A percentile compares a stretch with the other conserved stretches of the same genome.
Evolutionary conservation across 768 basidiomycete species (phyloP).

Genomic region (Amanita exitialis): DNA sequence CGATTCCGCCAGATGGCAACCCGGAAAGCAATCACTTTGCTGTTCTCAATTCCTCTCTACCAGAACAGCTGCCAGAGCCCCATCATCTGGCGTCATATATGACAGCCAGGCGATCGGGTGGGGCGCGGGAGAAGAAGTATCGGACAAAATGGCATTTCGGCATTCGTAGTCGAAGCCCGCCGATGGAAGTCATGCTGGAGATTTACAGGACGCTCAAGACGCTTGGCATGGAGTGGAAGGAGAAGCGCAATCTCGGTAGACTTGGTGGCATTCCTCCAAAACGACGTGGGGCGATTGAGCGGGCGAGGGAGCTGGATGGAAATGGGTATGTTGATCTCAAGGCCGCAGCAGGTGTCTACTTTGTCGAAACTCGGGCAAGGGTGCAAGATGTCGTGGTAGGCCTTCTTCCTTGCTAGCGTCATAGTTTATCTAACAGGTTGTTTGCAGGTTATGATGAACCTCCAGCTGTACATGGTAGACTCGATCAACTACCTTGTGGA

Average conservation of each 20-base stretch:
- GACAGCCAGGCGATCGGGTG: constrained; percentile 37
- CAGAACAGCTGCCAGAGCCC: constrained; percentile 47
- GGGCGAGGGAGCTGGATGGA: constrained; percentile 54
- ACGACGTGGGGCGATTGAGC: constrained; percentile 37
- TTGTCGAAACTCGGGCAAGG: constrained; percentile 86
- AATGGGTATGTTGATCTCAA: constrained; percentile 51
- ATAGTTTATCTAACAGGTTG: not conserved
- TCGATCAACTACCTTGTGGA: constrained; percentile 95
- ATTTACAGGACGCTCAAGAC: constrained; percentile 88
- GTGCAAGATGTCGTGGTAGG: constrained; percentile 88
- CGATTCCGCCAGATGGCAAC: constrained; percentile 16
- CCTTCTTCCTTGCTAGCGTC: constrained; percentile 7
- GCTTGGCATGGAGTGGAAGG: constrained; percentile 96
- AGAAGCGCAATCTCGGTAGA: constrained; percentile 73
- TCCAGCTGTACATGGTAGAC: constrained; percentile 96
- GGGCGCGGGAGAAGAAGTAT: constrained; percentile 49
- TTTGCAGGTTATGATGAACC: constrained; percentile 84
- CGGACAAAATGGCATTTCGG: constrained; percentile 97
- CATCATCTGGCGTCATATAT: constrained; percentile 67
- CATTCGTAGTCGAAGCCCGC: constrained; percentile 86
- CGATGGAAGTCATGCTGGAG: constrained; percentile 99
- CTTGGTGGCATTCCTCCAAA: constrained; percentile 43
- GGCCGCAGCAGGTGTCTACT: constrained; percentile 73
- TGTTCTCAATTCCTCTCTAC: constrained; percentile 83
- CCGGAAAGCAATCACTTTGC: constrained; percentile 60